Base-by-base conservation (phyloP, 768 basidiomycete genomes). In the Boletus subcaerulescens region DNA sequence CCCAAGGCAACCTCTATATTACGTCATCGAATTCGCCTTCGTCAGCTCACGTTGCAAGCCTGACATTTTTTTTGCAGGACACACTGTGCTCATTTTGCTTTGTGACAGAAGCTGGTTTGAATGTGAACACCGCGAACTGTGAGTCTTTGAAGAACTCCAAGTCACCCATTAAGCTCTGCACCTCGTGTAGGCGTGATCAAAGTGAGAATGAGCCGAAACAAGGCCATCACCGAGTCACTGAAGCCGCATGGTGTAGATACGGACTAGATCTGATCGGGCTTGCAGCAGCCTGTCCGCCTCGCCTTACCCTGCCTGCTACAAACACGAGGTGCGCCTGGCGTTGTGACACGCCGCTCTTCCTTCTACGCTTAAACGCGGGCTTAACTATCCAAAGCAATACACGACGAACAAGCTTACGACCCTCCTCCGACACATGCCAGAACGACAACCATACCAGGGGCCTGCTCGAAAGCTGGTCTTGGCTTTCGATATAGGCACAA, bases 401-500 rank as follows among this genome's bases (percentile, higher is more conserved):
- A 35, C 40, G 29, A 29, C 29, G 32, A 31, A 29, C n/a, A 31
- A 32, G 13, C 36, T 33, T 12, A 39, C 31, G 39, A 41, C 31
- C 26, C 10, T 9, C 32, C 35, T 24, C 18, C 20, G 8, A 48
- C 35, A 4, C 18, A 71, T 73, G 70, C 61, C 59, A 42, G 62
- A 62, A 44, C 60, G 77, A 62, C 58, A 66, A 32, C 71, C 73
- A 3, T 79, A 77, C 67, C 62, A 60, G 31, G 81, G 80, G 17
- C n/a, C 68, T 9, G 53, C 60, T 31, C 74, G 75, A 38, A 75
- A 75, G 53, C 67, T 82, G 7, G 74, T 81, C 5, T 57, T 82
- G 24, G 79, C 79, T 0, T 77, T 83, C 36, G 81, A 83, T 52
- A 63, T 82, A 3, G 81, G 81, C 9, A 82, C 77, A 2, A 82